These are phyloP conservation scores for Skeletonema potamos DNA, from an alignment of 108 stramenopile genomes.

Conservation along the genomic window DNA sequence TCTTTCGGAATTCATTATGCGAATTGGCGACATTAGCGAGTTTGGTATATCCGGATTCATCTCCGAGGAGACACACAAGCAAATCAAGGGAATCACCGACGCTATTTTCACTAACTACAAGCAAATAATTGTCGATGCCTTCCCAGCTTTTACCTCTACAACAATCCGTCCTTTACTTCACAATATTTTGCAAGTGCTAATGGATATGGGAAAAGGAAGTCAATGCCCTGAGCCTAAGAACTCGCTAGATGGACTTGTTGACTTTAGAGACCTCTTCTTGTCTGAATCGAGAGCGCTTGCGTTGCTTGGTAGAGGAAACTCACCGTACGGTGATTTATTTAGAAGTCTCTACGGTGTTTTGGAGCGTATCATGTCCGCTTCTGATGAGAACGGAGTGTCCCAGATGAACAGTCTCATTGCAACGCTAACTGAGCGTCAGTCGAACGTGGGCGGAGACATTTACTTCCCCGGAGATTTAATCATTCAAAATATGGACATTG, in stretches of 20 bases:
- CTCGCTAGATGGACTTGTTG: conserved; percentile 27
- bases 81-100: conserved; percentile 27
- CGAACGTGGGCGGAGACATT: conserved; percentile 23
- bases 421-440: conserved; percentile 37
- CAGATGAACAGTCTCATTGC: conserved; percentile 35
- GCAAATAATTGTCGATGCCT: conserved; percentile 23
- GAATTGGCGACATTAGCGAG: conserved; percentile 38
- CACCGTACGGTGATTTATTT: conserved; percentile 43
- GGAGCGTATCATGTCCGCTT: conserved; percentile 11
- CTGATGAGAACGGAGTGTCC: conserved; percentile 24
- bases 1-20: conserved; percentile 36
- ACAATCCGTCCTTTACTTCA: conserved; percentile 40
- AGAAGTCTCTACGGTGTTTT: conserved; percentile 25
- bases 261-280: conserved; percentile 43
- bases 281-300: conserved; percentile 21
- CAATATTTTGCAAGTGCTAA: conserved; percentile 32
- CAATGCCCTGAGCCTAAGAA: conserved; percentile 21
- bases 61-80: conserved; percentile 28
- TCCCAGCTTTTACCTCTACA: conserved; percentile 34
- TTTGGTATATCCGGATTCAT: conserved; percentile 43
- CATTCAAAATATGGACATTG: conserved; percentile 37
- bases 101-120: conserved; percentile 42
- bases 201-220: conserved; percentile 22
- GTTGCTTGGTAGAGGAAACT: conserved; percentile 34
- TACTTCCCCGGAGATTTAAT: conserved; percentile 30